phyloP scores from a whole-genome alignment of 352 stramenopile species.

The Aphanomyces cochlioides region DNA sequence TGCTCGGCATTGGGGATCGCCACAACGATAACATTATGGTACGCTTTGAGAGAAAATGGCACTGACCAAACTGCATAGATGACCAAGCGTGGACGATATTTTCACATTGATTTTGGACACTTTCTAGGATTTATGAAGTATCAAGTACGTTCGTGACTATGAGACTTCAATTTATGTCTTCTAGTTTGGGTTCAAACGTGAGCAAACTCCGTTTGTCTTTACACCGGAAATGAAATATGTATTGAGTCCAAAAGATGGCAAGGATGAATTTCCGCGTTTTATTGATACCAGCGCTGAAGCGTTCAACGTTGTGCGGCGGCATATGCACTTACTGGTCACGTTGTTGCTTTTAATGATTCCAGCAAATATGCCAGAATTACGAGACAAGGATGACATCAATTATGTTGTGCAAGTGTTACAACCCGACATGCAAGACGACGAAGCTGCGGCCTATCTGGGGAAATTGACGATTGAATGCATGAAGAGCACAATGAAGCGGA shows the following conservation, averaged over 20 bases:
- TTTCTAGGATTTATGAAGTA: constrained; percentile 94
- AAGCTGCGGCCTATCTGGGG: constrained; percentile 60
- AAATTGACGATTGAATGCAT: constrained; percentile 78
- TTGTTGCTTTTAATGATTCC: constrained; percentile 83
- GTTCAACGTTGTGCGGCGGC: constrained; percentile 73
- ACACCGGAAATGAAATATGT: constrained; percentile 85
- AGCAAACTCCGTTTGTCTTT: constrained; percentile 85
- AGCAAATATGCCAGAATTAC: constrained; percentile 78
- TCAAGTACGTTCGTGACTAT: constrained; percentile 44
- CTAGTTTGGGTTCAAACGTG: constrained; percentile 71
- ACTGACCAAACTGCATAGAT: constrained; percentile 1
- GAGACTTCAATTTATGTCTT: not conserved
- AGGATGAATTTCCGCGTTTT: constrained; percentile 70
- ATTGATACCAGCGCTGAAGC: constrained; percentile 63
- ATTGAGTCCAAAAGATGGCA: constrained; percentile 54
- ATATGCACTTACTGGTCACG: constrained; percentile 83
- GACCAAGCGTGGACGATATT: constrained; percentile 74
- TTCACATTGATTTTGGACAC: constrained; percentile 96
- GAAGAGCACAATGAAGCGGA: constrained; percentile 80
- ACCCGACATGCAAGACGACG: constrained; percentile 66
- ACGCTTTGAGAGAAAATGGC: not conserved
- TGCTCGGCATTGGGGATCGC: constrained; percentile 92
- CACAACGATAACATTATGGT: constrained; percentile 94
- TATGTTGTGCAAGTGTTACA: constrained; percentile 71
- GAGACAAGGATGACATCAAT: constrained; percentile 80